A percentile compares a stretch with the other conserved stretches of the same genome.
These are phyloP conservation scores for Xylariaceae sp. DNA, from an alignment of 2,329 filamentous ascomycete species.

Conservation along the genomic window DNA sequence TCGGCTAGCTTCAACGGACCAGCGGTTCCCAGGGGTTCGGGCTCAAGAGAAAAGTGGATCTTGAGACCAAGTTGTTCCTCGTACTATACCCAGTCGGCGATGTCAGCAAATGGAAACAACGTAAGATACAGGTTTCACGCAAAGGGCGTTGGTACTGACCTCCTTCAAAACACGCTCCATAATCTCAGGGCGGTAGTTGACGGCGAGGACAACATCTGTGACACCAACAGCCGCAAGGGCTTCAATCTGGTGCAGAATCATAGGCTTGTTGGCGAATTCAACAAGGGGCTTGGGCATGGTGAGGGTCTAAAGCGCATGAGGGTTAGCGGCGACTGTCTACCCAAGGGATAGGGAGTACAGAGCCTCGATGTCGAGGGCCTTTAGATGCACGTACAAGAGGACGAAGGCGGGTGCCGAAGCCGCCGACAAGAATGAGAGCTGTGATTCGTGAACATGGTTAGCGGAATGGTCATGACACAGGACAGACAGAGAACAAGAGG, in stretches of 20 bases:
- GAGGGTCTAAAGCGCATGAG: constrained; percentile 61
- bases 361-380: constrained; percentile 4
- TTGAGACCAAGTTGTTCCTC: constrained; percentile 88
- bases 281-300: constrained; percentile 96
- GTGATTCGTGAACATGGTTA: constrained; percentile 19
- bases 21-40: constrained; percentile 89
- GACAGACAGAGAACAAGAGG: neutral
- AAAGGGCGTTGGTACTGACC: constrained; percentile 45
- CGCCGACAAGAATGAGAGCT: constrained; percentile 98
- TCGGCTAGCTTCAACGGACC: constrained; percentile 94
- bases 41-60: constrained; percentile 96
- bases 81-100: constrained; percentile 51
- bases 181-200: constrained; percentile 97
- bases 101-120: constrained; percentile 18
- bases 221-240: constrained; percentile 89
- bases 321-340: constrained; percentile 6
- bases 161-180: constrained; percentile 93
- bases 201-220: constrained; percentile 93
- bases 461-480: constrained; percentile 1
- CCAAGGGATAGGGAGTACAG: neutral
- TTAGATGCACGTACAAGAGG: constrained; percentile 66
- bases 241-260: constrained; percentile 98
- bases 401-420: constrained; percentile 95
- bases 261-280: constrained; percentile 97
- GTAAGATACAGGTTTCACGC: constrained; percentile 5